A percentile compares a stretch with the other conserved stretches of the same genome.
These are phyloP conservation scores for Geosmithia flava DNA, from an alignment of 2,329 filamentous ascomycete species.

Conservation along the genomic window DNA sequence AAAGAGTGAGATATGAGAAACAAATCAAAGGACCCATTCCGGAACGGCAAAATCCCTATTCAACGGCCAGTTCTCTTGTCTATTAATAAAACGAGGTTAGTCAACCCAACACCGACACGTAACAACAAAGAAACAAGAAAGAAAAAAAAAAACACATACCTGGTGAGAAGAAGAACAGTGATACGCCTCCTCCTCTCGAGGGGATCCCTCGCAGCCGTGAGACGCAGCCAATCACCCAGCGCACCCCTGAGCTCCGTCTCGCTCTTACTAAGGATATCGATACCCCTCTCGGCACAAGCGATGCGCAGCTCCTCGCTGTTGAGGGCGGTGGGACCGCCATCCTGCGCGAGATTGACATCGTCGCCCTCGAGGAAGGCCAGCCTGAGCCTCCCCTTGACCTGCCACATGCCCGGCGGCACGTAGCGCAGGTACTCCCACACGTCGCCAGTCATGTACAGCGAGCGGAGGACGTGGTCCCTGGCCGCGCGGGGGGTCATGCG, in stretches of 20 bases:
- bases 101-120: background rate
- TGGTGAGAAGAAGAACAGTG: conserved; percentile 26
- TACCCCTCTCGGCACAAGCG: conserved; percentile 59
- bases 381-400: conserved; percentile 35
- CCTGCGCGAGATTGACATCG: conserved; percentile 52
- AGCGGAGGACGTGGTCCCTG: conserved; percentile 25
- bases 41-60: conserved; percentile 27
- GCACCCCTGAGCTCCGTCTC: conserved; percentile 40
- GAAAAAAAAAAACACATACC: conserved; percentile 15
- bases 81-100: conserved; percentile 5
- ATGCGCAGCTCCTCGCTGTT: conserved; percentile 52
- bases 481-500: conserved; percentile 15
- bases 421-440: conserved; percentile 29
- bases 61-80: conserved; percentile 26
- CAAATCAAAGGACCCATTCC: conserved; percentile 23
- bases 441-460: conserved; percentile 29
- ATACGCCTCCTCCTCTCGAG: conserved; percentile 23
- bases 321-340: conserved; percentile 46
- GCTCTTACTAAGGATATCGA: conserved; percentile 42
- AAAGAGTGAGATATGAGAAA: too few species aligned
- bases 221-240: conserved; percentile 34
- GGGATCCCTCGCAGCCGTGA: conserved; percentile 24
- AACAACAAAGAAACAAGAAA: background rate
- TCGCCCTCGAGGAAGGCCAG: conserved; percentile 57
- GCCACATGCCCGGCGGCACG: conserved; percentile 36